These are phyloP conservation scores for Rhinocladiella similis DNA, from an alignment of 2,329 filamentous ascomycete genomes.

Conservation along the genomic window DNA sequence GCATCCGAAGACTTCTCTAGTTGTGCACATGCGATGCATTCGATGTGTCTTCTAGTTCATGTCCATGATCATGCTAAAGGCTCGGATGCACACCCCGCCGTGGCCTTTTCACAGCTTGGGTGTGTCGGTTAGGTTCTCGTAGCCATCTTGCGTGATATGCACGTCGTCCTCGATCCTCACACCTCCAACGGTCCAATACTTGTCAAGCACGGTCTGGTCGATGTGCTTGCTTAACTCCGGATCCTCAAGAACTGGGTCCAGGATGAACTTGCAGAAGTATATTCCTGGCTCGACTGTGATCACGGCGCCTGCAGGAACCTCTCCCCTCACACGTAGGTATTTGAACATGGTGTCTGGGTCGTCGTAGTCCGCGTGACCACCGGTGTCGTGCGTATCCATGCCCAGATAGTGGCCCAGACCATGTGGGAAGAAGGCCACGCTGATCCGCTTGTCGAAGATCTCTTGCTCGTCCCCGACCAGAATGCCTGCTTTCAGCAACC, in stretches of 20 bases:
- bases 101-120: conserved; percentile 61
- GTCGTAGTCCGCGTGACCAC: conserved; percentile 72
- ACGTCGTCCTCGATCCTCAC: conserved; percentile 93
- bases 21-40: no score
- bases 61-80: not conserved
- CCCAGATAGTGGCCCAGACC: conserved; percentile 88
- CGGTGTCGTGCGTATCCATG: conserved; percentile 88
- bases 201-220: conserved; percentile 68
- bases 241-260: conserved; percentile 74
- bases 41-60: not conserved
- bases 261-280: conserved; percentile 90
- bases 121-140: conserved; percentile 79
- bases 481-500: conserved; percentile 71
- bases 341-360: conserved; percentile 83
- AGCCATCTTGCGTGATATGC: conserved; percentile 72
- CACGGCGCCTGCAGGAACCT: conserved; percentile 74
- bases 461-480: conserved; percentile 68
- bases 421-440: conserved; percentile 87
- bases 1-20: no score
- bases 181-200: conserved; percentile 86
- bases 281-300: conserved; percentile 95
- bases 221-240: conserved; percentile 75
- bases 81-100: not conserved
- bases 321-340: conserved; percentile 78
- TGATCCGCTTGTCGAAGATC: conserved; percentile 76